Base-by-base conservation (phyloP, 192 early-diverging fungal genomes). In the Chytriomyces confervae region DNA sequence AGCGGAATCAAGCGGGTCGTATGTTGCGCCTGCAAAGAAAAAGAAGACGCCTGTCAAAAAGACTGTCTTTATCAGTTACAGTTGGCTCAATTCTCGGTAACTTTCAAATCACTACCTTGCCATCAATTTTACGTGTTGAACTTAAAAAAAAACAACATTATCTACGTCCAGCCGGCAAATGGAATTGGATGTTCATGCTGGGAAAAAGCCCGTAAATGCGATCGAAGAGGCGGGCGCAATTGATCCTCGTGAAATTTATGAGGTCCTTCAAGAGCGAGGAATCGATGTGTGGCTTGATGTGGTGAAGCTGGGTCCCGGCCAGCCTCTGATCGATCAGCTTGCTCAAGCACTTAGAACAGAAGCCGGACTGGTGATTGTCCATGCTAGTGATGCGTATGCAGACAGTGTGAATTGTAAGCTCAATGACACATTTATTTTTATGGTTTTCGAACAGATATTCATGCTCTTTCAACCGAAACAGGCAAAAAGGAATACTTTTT, bases 271-370 rank as follows among this genome's bases (percentile, higher is more conserved):
- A 57, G 20, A 20, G 18, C 64, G 27, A 5, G 64, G 64, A 65
- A 16, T 11, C 1, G 64, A 65, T 65, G 64, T 65, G 11, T 65
- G 64, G 64, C 64, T 65, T 13, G 64, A 65, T 43, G 64, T 65
- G 3, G 64, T 29, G 20, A 23, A 65, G 27, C 64, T 65, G 11
- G 64, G 64, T 23, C 11, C 36, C 27, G 64, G 64, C 3, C 64
- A 65, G 24, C 64, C 64, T 13, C 27, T 65, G 6, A 65, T 65
- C 27, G 64, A 65, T 43, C 20, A 43, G 20, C 27, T 65, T 13
- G 64, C 36, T 13, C 18, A 65, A 13, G 64, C 64, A 2, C 13
- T 65, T 6, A 23, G 64, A 43, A 43, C 13, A 13, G 64, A 65
- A 43, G 64, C 64, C 5, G 64, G 64, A 23, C 11, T 65, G 13